Evolutionary conservation across 345 rosid genomes (phyloP), one percentile per base, ranked within the genome.

Genomic region (Erodium maritimum): DNA sequence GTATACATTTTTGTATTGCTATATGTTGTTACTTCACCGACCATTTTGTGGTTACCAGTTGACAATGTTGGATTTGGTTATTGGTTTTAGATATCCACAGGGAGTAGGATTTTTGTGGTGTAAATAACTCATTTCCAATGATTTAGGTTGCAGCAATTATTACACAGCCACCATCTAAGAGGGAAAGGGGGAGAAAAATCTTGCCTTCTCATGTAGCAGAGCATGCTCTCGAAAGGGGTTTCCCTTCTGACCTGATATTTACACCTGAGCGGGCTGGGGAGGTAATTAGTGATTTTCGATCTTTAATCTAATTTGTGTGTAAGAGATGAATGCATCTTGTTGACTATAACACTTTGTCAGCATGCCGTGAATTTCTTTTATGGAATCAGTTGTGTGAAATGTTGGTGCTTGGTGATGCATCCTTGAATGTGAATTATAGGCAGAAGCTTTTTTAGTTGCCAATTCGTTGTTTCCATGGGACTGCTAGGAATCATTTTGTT

Each of bases 101-200:
- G 5, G 37, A 25, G 7, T 22, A 57, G 56, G 29, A 24, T 9
- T 33, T 9, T 22, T 33, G n/a, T 55, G 52, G 21, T 25, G 17
- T 33, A 17, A 23, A 24, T 66, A 1, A 20, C 66, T 69, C 19
- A 63, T 62, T 46, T 22, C 17, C 17, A 18, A 21, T 22, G 54
- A 55, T 72, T 66, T 68, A 91, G 98, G 85, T 89, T 71, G 91
- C 95, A 58, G 96, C 95, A 51, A 77, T 93, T 61, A 94, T 93
- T 37, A 93, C 95, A 19, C 99, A 89, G 60, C 95, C 95, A 14
- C 91, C 99, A 1, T 52, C 95, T 21, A 79, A 84, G 58, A 81
- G 89, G 73, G 94, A 77, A 51, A 79, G 99, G 42, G 95, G 99
- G 18, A 87, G 71, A 75, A 88, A 78, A 71, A 67, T 83, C 46